Conservation (phyloP, 208 protist genomes). For the Leishmania amazonensis region DNA sequence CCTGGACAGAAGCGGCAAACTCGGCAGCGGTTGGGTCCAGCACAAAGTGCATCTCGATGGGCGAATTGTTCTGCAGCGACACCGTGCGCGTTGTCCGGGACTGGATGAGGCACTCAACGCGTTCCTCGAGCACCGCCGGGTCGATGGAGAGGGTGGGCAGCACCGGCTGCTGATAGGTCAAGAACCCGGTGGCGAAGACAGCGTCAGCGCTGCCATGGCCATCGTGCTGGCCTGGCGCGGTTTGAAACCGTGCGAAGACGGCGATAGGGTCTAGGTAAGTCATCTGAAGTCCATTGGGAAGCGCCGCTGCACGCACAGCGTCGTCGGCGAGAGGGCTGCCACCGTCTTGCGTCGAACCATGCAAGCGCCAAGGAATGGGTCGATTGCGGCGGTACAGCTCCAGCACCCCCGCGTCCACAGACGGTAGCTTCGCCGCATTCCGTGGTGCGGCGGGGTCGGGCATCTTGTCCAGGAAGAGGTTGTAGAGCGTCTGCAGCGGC, state of each 20-base stretch:
- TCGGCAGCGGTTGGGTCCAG: slow-evolving; percentile 68
- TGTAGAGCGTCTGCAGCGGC: slow-evolving; percentile 44
- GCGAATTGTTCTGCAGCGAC: slow-evolving; percentile 74
- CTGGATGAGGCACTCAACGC: slow-evolving; percentile 77
- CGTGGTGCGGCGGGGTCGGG: slow-evolving; percentile 40
- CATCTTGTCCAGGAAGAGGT: slow-evolving; percentile 78
- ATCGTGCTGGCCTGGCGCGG: neutral
- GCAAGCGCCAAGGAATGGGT: slow-evolving; percentile 20
- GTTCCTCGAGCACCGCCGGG: slow-evolving; percentile 69
- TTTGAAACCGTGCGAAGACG: slow-evolving; percentile 24
- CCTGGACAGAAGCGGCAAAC: slow-evolving; percentile 25
- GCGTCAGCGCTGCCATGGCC: neutral
- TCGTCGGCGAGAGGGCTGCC: neutral
- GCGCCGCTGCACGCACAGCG: neutral
- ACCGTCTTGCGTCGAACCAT: neutral
- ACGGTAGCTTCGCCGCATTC: slow-evolving; percentile 21
- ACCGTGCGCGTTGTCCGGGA: slow-evolving; percentile 70
- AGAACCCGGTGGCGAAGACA: slow-evolving; percentile 77
- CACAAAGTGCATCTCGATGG: slow-evolving; percentile 68
- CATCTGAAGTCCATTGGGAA: slow-evolving; percentile 19
- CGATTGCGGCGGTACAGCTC: slow-evolving; percentile 32
- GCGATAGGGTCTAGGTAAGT: slow-evolving; percentile 32
- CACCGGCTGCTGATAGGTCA: slow-evolving; percentile 74
- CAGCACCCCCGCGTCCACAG: slow-evolving; percentile 29
- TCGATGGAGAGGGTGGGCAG: slow-evolving; percentile 58